Conservation (phyloP, 768 basidiomycete genomes). For the Rhizopogon roseolus region DNA sequence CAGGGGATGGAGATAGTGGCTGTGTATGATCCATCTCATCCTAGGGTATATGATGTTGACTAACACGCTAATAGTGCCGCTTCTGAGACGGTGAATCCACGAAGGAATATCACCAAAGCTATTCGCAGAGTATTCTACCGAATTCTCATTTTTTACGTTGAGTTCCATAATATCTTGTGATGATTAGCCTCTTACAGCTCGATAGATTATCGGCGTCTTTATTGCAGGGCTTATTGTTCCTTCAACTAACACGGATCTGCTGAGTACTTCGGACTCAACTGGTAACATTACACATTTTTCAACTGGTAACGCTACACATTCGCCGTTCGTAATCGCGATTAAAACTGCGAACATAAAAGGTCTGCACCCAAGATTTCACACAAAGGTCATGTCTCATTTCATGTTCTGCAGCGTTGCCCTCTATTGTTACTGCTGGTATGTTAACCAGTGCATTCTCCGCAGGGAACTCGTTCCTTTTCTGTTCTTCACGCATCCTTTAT, state of each 20-base stretch:
- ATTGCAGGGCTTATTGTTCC: conserved; percentile 75
- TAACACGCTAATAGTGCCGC: conserved; percentile 45
- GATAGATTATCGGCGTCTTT: conserved; percentile 62
- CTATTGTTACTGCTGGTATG: conserved; percentile 67
- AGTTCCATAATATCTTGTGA: conserved; percentile 10
- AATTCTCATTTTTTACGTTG: conserved; percentile 71
- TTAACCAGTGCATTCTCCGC: conserved; percentile 73
- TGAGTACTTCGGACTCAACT: conserved; percentile 17
- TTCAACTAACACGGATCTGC: conserved; percentile 48
- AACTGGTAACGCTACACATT: conserved; percentile 67
- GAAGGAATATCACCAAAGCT: conserved; percentile 73
- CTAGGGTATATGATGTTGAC: not conserved
- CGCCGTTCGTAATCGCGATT: conserved; percentile 83
- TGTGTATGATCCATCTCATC: conserved; percentile 11
- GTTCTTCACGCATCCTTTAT: conserved; percentile 35
- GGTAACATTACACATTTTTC: too few species aligned
- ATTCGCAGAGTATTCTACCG: conserved; percentile 75
- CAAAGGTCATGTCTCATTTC: not conserved
- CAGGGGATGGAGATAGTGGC: conserved; percentile 48
- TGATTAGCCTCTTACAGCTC: not conserved
- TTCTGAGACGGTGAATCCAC: conserved; percentile 73
- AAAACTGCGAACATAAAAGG: conserved; percentile 61
- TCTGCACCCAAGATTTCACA: conserved; percentile 11
- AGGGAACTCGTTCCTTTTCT: conserved; percentile 62
- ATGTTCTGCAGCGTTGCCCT: conserved; percentile 39